A percentile compares a stretch with the other conserved stretches of the same genome.
Evolutionary conservation across 2,329 filamentous ascomycete species (phyloP).

Genomic region (Fusarium proliferatum): DNA sequence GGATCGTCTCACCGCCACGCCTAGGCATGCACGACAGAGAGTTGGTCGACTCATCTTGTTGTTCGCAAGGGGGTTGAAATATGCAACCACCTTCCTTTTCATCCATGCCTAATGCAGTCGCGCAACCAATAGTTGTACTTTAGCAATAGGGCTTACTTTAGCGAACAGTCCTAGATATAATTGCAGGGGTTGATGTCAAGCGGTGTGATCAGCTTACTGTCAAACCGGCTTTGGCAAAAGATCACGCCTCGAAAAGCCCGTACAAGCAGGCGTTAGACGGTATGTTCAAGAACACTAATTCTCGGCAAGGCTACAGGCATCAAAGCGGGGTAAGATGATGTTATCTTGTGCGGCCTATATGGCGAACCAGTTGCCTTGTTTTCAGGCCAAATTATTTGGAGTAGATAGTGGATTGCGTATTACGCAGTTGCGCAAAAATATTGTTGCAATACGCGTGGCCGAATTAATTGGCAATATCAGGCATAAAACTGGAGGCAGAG

Average conservation of each 20-base stretch:
- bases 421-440: not conserved
- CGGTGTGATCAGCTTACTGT: not conserved
- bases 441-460: not conserved
- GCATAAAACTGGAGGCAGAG: not conserved
- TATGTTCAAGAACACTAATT: rapidly evolving
- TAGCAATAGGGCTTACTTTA: not conserved
- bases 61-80: not conserved
- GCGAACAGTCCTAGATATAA: not conserved
- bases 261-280: rapidly evolving
- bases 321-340: not conserved
- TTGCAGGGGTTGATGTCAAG: rapidly evolving
- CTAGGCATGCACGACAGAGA: too few species aligned
- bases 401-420: not conserved
- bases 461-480: too few species aligned
- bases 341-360: not conserved
- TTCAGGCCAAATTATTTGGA: not conserved
- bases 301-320: not conserved
- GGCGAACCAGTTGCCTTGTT: not conserved
- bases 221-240: not conserved
- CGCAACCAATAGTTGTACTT: not conserved
- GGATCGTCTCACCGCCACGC: too few species aligned
- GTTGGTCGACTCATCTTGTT: too few species aligned
- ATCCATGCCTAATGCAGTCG: not conserved
- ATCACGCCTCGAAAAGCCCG: rapidly evolving
- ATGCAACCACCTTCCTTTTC: not conserved